Evolutionary conservation across 176 grass and related monocot species (phyloP).

Genomic region (Alloteropsis semialata): DNA sequence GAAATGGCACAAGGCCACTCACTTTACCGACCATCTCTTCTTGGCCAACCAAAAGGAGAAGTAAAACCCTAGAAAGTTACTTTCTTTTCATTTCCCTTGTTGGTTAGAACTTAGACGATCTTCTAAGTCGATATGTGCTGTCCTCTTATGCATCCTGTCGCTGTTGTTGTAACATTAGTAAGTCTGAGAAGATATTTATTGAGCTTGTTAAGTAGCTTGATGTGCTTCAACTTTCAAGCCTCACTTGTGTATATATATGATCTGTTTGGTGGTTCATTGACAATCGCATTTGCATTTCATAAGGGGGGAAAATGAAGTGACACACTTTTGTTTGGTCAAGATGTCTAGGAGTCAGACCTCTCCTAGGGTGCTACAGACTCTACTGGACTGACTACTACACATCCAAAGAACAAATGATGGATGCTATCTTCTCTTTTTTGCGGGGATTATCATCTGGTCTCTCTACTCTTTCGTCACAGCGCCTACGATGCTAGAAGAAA

Average conservation of each 20-base stretch:
- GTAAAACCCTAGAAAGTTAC: slow-evolving; percentile 24
- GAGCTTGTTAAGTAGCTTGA: slow-evolving; percentile 27
- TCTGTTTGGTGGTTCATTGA: slow-evolving; percentile 2
- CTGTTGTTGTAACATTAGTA: slow-evolving; percentile 45
- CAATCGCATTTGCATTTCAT: background rate
- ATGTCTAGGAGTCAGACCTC: too few relatives aligned
- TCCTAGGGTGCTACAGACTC: too few relatives aligned
- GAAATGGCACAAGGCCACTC: slow-evolving; percentile 81
- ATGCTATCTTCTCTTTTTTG: too few relatives aligned
- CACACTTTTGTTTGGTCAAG: background rate
- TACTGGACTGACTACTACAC: too few relatives aligned
- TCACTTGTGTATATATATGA: slow-evolving; percentile 26
- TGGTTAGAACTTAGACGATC: background rate
- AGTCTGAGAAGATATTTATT: slow-evolving; percentile 3
- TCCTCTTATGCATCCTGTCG: slow-evolving; percentile 6
- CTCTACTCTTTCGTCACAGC: too few relatives aligned
- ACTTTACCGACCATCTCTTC: slow-evolving; percentile 84
- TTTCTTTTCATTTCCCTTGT: background rate
- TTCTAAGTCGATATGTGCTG: slow-evolving; percentile 11
- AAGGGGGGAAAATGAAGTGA: background rate
- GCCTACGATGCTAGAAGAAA: too few relatives aligned
- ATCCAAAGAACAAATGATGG: too few relatives aligned
- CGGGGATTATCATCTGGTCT: too few relatives aligned
- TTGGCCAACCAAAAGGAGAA: slow-evolving; percentile 50
- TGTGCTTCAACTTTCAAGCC: background rate